A percentile compares a stretch with the other conserved stretches of the same genome.
These are phyloP conservation scores for Rhizopogon roseolus DNA, from an alignment of 768 basidiomycete genomes.

Conservation along the genomic window DNA sequence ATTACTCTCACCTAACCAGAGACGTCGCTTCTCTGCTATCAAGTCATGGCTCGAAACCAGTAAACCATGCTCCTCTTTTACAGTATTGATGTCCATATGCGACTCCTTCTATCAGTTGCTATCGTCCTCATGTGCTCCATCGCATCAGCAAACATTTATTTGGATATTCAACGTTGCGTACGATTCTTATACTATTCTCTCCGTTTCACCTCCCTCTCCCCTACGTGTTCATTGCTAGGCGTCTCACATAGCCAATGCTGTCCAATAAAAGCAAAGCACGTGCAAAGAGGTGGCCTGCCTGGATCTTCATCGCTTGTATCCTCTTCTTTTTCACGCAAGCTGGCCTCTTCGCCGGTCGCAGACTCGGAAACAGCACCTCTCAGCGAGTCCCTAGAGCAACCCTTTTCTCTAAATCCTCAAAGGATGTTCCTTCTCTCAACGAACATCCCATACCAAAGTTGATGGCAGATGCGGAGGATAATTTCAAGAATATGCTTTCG, in stretches of 20 bases:
- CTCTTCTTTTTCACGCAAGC: constrained; percentile 47
- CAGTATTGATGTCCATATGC: too few relatives aligned
- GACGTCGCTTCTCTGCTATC: too few relatives aligned
- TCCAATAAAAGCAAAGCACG: constrained; percentile 5
- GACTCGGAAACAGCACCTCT: constrained; percentile 5
- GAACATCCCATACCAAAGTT: constrained; percentile 81
- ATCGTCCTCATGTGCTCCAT: too few relatives aligned
- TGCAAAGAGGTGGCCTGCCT: constrained; percentile 20
- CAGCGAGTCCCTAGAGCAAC: neutral
- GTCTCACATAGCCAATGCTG: constrained; percentile 10
- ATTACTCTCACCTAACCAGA: too few relatives aligned
- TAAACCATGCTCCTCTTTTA: too few relatives aligned
- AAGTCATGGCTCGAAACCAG: too few relatives aligned
- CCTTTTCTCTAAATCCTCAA: constrained; percentile 15
- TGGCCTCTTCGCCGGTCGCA: constrained; percentile 39
- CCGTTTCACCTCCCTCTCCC: too few relatives aligned
- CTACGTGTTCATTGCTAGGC: too few relatives aligned
- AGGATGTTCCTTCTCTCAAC: constrained; percentile 16
- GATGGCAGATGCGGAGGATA: constrained; percentile 78
- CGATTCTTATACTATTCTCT: neutral
- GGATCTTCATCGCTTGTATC: constrained; percentile 37
- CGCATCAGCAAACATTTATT: too few relatives aligned
- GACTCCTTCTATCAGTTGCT: too few relatives aligned
- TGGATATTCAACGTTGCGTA: too few relatives aligned
- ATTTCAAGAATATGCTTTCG: constrained; percentile 59